Base-by-base conservation (phyloP, 306 rosid genomes). In the Quercus alba region DNA sequence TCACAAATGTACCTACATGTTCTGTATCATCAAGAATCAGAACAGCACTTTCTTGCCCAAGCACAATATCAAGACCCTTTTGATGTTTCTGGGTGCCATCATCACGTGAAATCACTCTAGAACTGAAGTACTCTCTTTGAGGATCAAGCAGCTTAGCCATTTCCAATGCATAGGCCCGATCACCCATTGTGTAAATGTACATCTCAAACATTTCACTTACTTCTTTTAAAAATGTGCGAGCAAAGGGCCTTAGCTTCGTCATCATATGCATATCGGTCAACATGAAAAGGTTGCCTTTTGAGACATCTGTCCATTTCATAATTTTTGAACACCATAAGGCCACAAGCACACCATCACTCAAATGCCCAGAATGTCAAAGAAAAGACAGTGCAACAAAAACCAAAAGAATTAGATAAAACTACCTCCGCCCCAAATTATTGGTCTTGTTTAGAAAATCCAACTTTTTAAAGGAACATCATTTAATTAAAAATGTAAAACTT, bases 141-240 rank as follows among this genome's bases (percentile, higher is more conserved):
- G 99, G 97, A 80, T 96, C 99, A 81, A 96, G 93, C 79, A 96
- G 77, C 85, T 87, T 88, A 19, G 97, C 97, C 99, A 93, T 96
- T 86, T 94, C 93, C 64, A 82, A 67, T 4, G 99, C 99, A 81
- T 93, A 91, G n/a, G 93, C 74, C 61, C 97, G 88, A 64, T 95
- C 99, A 56, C 99, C 97, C 98, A 91, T 93, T 15, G 99, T 96
- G 81, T 96, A 93, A 69, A 96, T 89, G 80, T 93, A 91, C 94
- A 93, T 82, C 68, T 96, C 99, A 51, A 90, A 96, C 83, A 93
- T 69, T 72, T 86, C 88, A 67, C 81, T 91, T 49, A 92, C 97
- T 79, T 93, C 98, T 84, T 90, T 90, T 38, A 93, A 78, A 89
- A 96, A 96, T 12, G 87, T 76, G 64, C 82, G 94, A 28, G 91